These are phyloP conservation scores for Leishmania guyanensis DNA, from an alignment of 208 protist species.

Conservation along the genomic window DNA sequence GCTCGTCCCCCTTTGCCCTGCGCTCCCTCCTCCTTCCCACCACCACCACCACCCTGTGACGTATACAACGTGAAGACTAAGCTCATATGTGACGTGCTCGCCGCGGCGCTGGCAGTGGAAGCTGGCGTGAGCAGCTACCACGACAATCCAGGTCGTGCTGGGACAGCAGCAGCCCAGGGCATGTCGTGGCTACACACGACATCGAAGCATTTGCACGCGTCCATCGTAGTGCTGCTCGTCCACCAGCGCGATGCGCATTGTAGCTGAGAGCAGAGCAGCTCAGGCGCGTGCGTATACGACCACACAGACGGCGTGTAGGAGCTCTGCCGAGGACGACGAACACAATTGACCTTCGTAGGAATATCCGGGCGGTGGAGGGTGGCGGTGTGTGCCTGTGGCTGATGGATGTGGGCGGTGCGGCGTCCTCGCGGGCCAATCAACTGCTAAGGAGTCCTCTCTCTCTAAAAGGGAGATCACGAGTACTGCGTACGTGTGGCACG, in stretches of 20 bases:
- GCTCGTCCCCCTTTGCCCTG: slow-evolving; percentile 8
- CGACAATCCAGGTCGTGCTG: neutral
- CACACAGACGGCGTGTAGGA: neutral
- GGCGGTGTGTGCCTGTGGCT: neutral
- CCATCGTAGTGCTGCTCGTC: slow-evolving; percentile 29
- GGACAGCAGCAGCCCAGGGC: neutral
- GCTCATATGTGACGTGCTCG: slow-evolving; percentile 43
- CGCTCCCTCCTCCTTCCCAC: slow-evolving; percentile 7
- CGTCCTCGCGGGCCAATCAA: too few species aligned
- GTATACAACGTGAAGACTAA: slow-evolving; percentile 23
- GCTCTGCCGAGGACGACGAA: neutral
- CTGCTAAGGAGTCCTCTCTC: too few species aligned
- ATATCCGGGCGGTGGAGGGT: neutral
- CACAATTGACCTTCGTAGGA: neutral
- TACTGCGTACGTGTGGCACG: too few species aligned
- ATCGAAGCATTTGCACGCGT: slow-evolving; percentile 2
- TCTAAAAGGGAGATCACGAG: too few species aligned
- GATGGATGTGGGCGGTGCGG: too few species aligned
- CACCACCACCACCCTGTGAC: neutral
- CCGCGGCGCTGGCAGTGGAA: slow-evolving; percentile 30
- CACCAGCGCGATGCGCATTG: slow-evolving; percentile 28
- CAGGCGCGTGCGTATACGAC: neutral
- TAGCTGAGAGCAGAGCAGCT: slow-evolving; percentile 5
- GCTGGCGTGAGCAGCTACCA: slow-evolving; percentile 12
- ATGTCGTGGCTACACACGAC: neutral